Base-by-base conservation (phyloP, 306 rosid species). In the Neltuma alba region DNA sequence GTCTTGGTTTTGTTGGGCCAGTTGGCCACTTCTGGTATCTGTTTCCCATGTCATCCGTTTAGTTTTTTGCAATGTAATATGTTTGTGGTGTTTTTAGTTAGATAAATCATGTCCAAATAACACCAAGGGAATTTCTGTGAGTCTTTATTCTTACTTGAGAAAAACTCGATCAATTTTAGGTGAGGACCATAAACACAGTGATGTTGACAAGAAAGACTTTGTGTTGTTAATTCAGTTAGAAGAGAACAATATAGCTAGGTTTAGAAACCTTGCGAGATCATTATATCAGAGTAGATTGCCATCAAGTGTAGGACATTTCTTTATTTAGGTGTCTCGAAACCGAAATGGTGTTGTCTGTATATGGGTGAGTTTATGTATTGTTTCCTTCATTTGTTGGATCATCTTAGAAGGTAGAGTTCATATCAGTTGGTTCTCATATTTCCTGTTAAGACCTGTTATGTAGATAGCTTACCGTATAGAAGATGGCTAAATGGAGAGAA, bases 1-100 rank as follows among this genome's bases (percentile, higher is more conserved):
- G 98, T 27, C 70, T 90, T 5, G 92, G 89, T 74, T 93, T 88
- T 85, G 94, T 93, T 77, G 98, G 98, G 55, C 98, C 98, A 0
- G 90, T 91, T 61, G 97, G 98, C 37, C 97, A 91, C 83, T 91
- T 93, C 88, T 93, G 97, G 98, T 91, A 77, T 64, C 85, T 87
- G 52, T 70, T 76, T 73, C 55, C 14, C 38, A 11, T 72, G 66
- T 33, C 16, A 31, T 23, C 34, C 21, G 65, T 83, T 79, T 68
- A 18, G 50, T 78, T 64, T 33, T 33, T 7, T 18, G 34, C 68
- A 69, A 8, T 62, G 79, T 66, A 27, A 21, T 68, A n/a, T 81
- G 54, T 25, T 79, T 70, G 13, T 12, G 12, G 47, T 21, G 50
- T 84, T 79, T 58, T 34, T 52, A 13, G 31, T 52, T 79, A 12